Conservation (phyloP, 148 eudicot genomes). For the Nepenthes mirabilis region DNA sequence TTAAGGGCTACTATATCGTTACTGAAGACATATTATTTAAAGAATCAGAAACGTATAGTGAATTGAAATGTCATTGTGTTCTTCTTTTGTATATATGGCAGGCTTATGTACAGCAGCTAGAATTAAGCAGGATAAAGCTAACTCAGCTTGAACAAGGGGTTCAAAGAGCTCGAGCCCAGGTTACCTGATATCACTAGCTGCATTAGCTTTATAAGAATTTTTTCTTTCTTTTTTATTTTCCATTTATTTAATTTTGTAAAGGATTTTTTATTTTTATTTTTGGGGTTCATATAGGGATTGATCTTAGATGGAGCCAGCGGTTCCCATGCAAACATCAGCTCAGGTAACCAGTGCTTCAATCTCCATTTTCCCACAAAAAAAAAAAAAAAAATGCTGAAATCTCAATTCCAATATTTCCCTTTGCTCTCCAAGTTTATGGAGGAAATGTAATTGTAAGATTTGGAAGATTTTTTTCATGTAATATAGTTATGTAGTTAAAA, state of each 20-base stretch:
- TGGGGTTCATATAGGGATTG: conserved; percentile 37
- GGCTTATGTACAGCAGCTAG: conserved; percentile 94
- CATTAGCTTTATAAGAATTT: neutral
- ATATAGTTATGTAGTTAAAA: no score
- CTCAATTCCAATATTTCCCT: no score
- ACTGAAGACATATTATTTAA: no score
- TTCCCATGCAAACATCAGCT: conserved; percentile 47
- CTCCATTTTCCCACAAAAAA: no score
- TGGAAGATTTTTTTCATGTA: no score
- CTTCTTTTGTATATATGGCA: conserved; percentile 3
- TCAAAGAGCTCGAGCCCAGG: conserved; percentile 84
- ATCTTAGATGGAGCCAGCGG: conserved; percentile 55
- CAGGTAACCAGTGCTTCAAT: conserved; percentile 30
- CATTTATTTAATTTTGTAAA: neutral
- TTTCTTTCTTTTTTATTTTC: neutral
- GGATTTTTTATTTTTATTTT: no score
- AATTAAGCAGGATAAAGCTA: conserved; percentile 74
- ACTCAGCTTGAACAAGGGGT: conserved; percentile 81
- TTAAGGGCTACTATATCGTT: no score
- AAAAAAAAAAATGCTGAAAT: no score
- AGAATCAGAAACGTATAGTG: no score
- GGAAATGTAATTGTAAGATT: no score
- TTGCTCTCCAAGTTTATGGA: no score
- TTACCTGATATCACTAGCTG: neutral
- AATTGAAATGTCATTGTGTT: neutral